phyloP scores from a whole-genome alignment of 2,329 filamentous ascomycete genomes.

The Hypoxylon sp. region DNA sequence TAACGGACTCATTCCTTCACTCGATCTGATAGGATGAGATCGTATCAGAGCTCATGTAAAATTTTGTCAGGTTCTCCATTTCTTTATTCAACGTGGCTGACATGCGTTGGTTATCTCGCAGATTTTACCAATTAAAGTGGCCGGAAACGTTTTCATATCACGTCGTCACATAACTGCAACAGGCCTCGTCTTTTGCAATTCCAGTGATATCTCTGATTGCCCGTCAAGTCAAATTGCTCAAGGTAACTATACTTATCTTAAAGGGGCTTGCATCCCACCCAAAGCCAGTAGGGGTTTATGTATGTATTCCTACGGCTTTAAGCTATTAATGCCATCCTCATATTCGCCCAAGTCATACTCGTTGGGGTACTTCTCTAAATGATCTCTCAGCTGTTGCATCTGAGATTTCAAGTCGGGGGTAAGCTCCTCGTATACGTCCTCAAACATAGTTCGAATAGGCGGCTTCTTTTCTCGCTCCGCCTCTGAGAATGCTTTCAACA shows the following conservation, averaged over 20 bases:
- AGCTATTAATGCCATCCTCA: constrained; percentile 77
- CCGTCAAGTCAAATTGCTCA: background rate
- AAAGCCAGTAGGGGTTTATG: background rate
- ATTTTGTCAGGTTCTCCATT: constrained; percentile 26
- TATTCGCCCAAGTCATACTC: constrained; percentile 88
- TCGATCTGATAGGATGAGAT: constrained; percentile 18
- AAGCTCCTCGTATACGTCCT: constrained; percentile 89
- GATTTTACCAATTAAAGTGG: constrained; percentile 25
- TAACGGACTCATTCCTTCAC: background rate
- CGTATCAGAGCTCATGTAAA: constrained; percentile 17
- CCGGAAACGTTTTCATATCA: constrained; percentile 11
- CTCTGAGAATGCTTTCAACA: constrained; percentile 85
- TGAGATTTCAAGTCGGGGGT: constrained; percentile 83
- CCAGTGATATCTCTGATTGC: background rate
- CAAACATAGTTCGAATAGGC: constrained; percentile 78
- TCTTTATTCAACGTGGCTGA: constrained; percentile 38
- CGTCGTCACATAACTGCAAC: constrained; percentile 4
- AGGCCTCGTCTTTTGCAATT: constrained; percentile 1
- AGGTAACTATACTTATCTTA: background rate
- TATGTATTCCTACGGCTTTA: constrained; percentile 57
- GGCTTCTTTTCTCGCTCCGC: constrained; percentile 87
- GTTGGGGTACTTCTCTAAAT: constrained; percentile 86
- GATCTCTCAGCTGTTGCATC: constrained; percentile 78
- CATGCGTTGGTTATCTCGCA: constrained; percentile 31
- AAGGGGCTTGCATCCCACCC: background rate